Percentiles rank a stretch among this genome's conserved stretches.
Evolutionary conservation across 805 yeast genomes (phyloP).

Genomic region (Candida anglica): DNA sequence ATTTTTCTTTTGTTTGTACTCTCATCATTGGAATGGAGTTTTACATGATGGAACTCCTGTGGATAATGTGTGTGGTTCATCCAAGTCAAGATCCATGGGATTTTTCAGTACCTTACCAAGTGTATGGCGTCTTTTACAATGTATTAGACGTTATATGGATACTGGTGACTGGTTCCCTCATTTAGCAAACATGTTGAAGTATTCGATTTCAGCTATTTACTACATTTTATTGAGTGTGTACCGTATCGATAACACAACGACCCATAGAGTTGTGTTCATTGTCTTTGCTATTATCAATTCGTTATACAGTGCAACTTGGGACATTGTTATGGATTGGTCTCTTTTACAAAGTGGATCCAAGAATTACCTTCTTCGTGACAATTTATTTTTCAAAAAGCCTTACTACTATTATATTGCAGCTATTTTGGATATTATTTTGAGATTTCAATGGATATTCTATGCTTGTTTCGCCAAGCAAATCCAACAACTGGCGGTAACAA

Average conservation of each 20-base stretch:
- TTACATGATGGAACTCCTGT: slow-evolving; percentile 27
- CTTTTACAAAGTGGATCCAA: slow-evolving; percentile 62
- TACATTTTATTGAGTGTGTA: slow-evolving; percentile 73
- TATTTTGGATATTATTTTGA: slow-evolving; percentile 62
- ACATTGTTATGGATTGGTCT: slow-evolving; percentile 94
- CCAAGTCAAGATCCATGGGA: slow-evolving; percentile 73
- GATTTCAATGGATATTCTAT: slow-evolving; percentile 93
- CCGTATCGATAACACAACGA: slow-evolving; percentile 50
- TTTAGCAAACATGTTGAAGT: slow-evolving; percentile 82
- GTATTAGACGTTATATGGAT: slow-evolving; percentile 86
- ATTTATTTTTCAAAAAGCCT: slow-evolving; percentile 58
- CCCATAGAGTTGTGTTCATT: slow-evolving; percentile 58
- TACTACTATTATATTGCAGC: slow-evolving; percentile 63
- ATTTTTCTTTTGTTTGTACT: slow-evolving; percentile 80
- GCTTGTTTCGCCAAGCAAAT: slow-evolving; percentile 71
- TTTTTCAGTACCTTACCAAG: slow-evolving; percentile 82
- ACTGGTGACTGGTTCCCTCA: slow-evolving; percentile 97
- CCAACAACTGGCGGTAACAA: slow-evolving; percentile 83
- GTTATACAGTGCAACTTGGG: slow-evolving; percentile 73
- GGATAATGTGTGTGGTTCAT: slow-evolving; percentile 63
- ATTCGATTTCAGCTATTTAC: slow-evolving; percentile 61
- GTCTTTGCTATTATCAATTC: slow-evolving; percentile 74
- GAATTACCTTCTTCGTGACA: slow-evolving; percentile 62
- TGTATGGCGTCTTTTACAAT: slow-evolving; percentile 87
- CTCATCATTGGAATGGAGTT: slow-evolving; percentile 62